phyloP scores from a whole-genome alignment of 1,284 basidiomycete genomes.

The Malassezia equina region DNA sequence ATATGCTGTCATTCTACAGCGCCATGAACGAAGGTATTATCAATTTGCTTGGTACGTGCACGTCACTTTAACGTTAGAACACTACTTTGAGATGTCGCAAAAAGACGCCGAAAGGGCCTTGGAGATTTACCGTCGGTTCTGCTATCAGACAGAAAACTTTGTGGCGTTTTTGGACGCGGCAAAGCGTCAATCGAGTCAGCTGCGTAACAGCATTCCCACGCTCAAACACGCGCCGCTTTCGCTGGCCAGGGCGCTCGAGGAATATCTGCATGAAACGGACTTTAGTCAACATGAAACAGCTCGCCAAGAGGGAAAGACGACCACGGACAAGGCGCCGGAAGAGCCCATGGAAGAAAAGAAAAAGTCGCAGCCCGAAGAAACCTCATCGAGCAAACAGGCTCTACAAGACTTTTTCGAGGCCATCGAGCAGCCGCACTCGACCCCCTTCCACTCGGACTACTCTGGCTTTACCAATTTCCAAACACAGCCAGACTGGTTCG shows the following conservation, averaged over 20 bases:
- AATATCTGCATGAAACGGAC: slow-evolving; percentile 88
- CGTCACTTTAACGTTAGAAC: slow-evolving; percentile 56
- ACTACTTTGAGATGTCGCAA: slow-evolving; percentile 98
- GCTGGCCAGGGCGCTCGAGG: slow-evolving; percentile 80
- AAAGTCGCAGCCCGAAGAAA: slow-evolving; percentile 16
- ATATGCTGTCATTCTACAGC: slow-evolving; percentile 87
- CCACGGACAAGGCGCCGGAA: background rate
- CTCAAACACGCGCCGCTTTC: slow-evolving; percentile 91
- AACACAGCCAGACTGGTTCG: slow-evolving; percentile 29
- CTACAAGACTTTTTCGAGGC: slow-evolving; percentile 81
- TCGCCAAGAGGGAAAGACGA: background rate
- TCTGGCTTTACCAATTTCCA: slow-evolving; percentile 21
- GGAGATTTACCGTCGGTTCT: slow-evolving; percentile 83
- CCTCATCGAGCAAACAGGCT: slow-evolving; percentile 43
- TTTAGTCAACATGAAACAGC: slow-evolving; percentile 57
- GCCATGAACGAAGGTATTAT: slow-evolving; percentile 96
- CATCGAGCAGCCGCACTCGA: slow-evolving; percentile 71
- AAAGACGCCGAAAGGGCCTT: slow-evolving; percentile 78
- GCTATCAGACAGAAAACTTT: slow-evolving; percentile 82
- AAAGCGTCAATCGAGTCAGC: slow-evolving; percentile 76
- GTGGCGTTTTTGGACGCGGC: slow-evolving; percentile 90
- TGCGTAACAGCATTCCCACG: slow-evolving; percentile 87
- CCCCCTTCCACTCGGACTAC: slow-evolving; percentile 57
- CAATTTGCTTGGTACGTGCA: slow-evolving; percentile 56
- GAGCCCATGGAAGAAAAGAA: slow-evolving; percentile 12